These are phyloP conservation scores for Arthromyces matolae DNA, from an alignment of 768 basidiomycete species.

Conservation along the genomic window DNA sequence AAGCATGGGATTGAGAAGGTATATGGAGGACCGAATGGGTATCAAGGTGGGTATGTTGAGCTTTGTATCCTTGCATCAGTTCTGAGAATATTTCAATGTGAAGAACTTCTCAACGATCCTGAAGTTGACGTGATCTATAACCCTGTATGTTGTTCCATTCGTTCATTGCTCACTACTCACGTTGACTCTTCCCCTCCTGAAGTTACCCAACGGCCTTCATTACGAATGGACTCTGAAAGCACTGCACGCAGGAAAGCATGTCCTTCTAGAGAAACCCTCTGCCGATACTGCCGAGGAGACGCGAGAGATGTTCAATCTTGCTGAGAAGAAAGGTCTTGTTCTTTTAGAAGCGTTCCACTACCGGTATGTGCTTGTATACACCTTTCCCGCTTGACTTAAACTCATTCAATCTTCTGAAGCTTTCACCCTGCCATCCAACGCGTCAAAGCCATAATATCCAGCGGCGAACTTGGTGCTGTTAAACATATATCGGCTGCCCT, in stretches of 20 bases:
- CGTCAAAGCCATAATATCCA: slow-evolving; percentile 51
- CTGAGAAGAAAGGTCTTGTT: slow-evolving; percentile 45
- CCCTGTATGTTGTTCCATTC: slow-evolving; percentile 24
- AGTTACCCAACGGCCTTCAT: slow-evolving; percentile 59
- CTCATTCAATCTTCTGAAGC: slow-evolving; percentile 34
- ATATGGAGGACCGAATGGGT: slow-evolving; percentile 43
- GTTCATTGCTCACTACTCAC: too few relatives aligned
- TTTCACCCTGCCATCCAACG: slow-evolving; percentile 65
- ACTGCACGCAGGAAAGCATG: slow-evolving; percentile 61
- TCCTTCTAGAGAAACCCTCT: slow-evolving; percentile 62
- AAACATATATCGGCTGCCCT: slow-evolving; percentile 41
- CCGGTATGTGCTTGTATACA: slow-evolving; percentile 24
- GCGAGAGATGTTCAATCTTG: slow-evolving; percentile 48
- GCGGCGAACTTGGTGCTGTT: slow-evolving; percentile 51
- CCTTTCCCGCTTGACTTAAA: slow-evolving; percentile 2
- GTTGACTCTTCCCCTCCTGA: too few relatives aligned
- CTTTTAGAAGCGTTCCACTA: slow-evolving; percentile 63
- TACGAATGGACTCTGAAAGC: slow-evolving; percentile 71
- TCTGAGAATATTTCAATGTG: neutral
- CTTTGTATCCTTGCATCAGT: too few relatives aligned
- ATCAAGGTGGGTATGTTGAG: too few relatives aligned
- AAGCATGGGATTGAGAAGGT: slow-evolving; percentile 49
- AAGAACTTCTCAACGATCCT: slow-evolving; percentile 46
- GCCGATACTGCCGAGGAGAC: slow-evolving; percentile 50
- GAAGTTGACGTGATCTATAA: slow-evolving; percentile 52